phyloP scores from a whole-genome alignment of 1,284 basidiomycete species.

The Rhodotorula sp. region DNA sequence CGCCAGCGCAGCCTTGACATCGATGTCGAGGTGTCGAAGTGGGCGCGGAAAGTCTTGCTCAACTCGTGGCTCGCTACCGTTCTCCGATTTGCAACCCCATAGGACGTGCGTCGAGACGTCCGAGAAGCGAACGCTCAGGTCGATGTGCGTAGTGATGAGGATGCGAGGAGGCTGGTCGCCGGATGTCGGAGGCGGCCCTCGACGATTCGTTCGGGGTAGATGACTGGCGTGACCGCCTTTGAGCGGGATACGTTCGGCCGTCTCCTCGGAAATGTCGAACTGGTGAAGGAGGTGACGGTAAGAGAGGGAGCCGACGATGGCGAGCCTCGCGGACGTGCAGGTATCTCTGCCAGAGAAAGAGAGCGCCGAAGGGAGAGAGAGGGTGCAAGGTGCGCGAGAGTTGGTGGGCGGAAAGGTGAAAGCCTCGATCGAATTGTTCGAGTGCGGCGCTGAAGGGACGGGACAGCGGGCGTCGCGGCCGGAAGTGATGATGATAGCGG shows the following conservation, averaged over 20 bases:
- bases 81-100: conserved; percentile 16
- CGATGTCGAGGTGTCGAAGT: conserved; percentile 63
- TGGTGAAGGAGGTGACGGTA: conserved; percentile 38
- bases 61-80: conserved; percentile 53
- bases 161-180: conserved; percentile 63
- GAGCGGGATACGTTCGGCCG: conserved; percentile 48
- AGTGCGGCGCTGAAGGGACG: conserved; percentile 40
- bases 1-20: conserved; percentile 55
- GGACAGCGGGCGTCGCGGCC: conserved; percentile 40
- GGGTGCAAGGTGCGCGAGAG: conserved; percentile 8
- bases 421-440: conserved; percentile 49
- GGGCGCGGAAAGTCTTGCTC: conserved; percentile 60
- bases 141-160: conserved; percentile 63
- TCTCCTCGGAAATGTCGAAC: conserved; percentile 47
- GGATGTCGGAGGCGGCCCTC: conserved; percentile 45
- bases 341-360: conserved; percentile 47
- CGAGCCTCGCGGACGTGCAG: conserved; percentile 20
- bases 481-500: conserved; percentile 58
- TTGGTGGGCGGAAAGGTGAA: conserved; percentile 52
- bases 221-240: conserved; percentile 37
- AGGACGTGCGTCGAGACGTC: conserved; percentile 50
- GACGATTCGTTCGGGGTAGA: conserved; percentile 46
- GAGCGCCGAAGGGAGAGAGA: conserved; percentile 45
- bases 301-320: conserved; percentile 14
- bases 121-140: conserved; percentile 65